Conservation (phyloP, 2,329 filamentous ascomycete genomes). For the Sporothrix curviconia region DNA sequence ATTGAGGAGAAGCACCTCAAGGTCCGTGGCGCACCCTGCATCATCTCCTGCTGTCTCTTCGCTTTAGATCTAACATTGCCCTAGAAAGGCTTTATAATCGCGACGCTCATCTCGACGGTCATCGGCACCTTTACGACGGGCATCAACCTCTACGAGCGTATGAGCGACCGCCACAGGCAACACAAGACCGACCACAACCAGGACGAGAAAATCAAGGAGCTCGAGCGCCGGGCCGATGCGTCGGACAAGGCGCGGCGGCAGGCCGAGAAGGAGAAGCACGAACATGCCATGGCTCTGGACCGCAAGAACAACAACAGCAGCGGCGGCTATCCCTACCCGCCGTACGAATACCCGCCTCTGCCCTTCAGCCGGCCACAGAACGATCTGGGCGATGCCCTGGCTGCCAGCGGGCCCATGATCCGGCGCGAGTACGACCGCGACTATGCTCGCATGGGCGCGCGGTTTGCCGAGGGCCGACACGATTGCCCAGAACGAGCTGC, state of each 20-base stretch:
- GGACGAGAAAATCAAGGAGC: slow-evolving; percentile 27
- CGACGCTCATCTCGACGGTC: slow-evolving; percentile 34
- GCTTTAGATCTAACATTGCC: background rate
- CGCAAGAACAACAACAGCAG: slow-evolving; percentile 10
- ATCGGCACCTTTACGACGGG: slow-evolving; percentile 33
- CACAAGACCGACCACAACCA: slow-evolving; percentile 29
- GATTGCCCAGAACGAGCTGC: slow-evolving; percentile 30
- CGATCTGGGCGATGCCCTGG: slow-evolving; percentile 26
- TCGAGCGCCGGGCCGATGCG: slow-evolving; percentile 25
- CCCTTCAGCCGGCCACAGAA: slow-evolving; percentile 14
- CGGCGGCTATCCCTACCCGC: background rate
- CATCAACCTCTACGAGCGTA: slow-evolving; percentile 32
- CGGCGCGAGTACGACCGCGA: slow-evolving; percentile 31
- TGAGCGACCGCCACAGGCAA: slow-evolving; percentile 28
- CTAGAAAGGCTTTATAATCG: slow-evolving; percentile 34
- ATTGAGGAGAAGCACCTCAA: slow-evolving; percentile 32
- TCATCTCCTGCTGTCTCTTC: background rate
- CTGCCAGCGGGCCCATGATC: slow-evolving; percentile 27
- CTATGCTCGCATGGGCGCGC: slow-evolving; percentile 26
- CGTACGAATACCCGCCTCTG: background rate
- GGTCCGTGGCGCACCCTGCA: slow-evolving; percentile 23
- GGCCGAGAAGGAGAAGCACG: slow-evolving; percentile 10
- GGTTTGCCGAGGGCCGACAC: slow-evolving; percentile 32
- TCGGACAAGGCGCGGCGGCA: slow-evolving; percentile 17
- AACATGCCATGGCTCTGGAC: slow-evolving; percentile 10